These are phyloP conservation scores for Persicaria maculosa DNA, from an alignment of 148 eudicot genomes.

Conservation along the genomic window DNA sequence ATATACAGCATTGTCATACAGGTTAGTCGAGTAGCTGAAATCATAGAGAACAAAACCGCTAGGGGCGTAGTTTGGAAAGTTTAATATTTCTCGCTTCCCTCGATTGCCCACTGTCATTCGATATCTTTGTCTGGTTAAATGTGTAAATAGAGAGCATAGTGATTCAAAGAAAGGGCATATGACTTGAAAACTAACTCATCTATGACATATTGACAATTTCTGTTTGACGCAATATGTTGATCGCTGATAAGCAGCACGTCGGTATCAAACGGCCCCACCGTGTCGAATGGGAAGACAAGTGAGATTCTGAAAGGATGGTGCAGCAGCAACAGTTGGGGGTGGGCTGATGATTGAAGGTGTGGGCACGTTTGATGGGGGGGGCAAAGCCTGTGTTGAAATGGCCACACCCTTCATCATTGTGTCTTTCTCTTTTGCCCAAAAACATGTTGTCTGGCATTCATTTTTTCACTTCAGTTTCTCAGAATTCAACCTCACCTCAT, in stretches of 20 bases:
- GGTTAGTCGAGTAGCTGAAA: slow-evolving; percentile 25
- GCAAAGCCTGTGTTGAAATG: neutral
- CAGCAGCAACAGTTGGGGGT: neutral
- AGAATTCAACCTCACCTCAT: too few species aligned
- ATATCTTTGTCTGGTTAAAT: slow-evolving; percentile 17
- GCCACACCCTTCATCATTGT: slow-evolving; percentile 8
- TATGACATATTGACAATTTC: too few species aligned
- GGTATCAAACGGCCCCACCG: slow-evolving; percentile 4
- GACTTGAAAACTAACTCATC: neutral
- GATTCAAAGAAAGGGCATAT: slow-evolving; percentile 19
- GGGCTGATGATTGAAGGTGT: neutral
- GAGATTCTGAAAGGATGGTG: neutral
- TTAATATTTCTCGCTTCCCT: neutral
- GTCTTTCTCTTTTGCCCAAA: neutral
- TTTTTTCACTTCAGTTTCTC: neutral
- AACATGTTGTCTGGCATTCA: slow-evolving; percentile 8
- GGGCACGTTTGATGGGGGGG: too few species aligned
- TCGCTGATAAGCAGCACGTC: too few species aligned
- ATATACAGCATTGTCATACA: slow-evolving; percentile 17
- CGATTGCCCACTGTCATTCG: neutral
- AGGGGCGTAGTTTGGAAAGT: slow-evolving; percentile 13
- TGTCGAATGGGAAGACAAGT: slow-evolving; percentile 14
- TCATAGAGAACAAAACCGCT: slow-evolving; percentile 15
- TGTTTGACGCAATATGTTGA: too few species aligned
- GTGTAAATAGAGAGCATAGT: slow-evolving; percentile 51